phyloP scores from a whole-genome alignment of 176 grass and related monocot species.

The Secale cereale region DNA sequence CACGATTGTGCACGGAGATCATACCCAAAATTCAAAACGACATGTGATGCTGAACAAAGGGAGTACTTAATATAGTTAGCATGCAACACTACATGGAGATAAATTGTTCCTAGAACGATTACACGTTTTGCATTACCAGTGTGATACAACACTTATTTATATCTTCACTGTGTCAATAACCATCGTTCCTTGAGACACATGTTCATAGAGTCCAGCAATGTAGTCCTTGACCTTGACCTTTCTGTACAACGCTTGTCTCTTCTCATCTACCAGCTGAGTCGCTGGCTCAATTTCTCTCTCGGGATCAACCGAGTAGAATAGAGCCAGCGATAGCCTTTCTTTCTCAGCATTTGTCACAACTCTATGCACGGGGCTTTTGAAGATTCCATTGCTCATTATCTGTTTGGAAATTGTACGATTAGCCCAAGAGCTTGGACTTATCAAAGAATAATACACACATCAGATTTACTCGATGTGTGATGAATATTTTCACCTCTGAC shows the following conservation, averaged over 20 bases:
- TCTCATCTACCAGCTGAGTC: conserved; percentile 31
- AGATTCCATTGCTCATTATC: conserved; percentile 59
- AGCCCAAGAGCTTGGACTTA: neutral
- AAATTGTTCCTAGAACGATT: too few species aligned
- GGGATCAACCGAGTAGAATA: conserved; percentile 46
- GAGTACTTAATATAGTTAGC: neutral
- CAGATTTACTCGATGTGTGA: neutral
- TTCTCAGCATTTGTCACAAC: conserved; percentile 40
- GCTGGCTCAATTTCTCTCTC: conserved; percentile 38
- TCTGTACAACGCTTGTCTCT: conserved; percentile 27
- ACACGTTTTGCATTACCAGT: too few species aligned
- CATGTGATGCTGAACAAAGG: neutral
- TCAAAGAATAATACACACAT: neutral
- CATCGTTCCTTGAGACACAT: conserved; percentile 29
- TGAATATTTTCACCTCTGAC: too few species aligned
- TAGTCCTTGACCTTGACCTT: conserved; percentile 48
- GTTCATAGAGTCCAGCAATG: conserved; percentile 6
- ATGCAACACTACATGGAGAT: too few species aligned
- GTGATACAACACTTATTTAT: neutral
- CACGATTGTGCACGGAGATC: too few species aligned
- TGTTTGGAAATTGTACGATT: neutral
- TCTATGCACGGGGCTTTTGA: conserved; percentile 59
- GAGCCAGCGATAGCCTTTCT: conserved; percentile 44
- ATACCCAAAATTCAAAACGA: neutral
- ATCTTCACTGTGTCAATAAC: conserved; percentile 43